Evolutionary conservation across 2,329 filamentous ascomycete species (phyloP).

Genomic region (Chaetoscypha palmicola): DNA sequence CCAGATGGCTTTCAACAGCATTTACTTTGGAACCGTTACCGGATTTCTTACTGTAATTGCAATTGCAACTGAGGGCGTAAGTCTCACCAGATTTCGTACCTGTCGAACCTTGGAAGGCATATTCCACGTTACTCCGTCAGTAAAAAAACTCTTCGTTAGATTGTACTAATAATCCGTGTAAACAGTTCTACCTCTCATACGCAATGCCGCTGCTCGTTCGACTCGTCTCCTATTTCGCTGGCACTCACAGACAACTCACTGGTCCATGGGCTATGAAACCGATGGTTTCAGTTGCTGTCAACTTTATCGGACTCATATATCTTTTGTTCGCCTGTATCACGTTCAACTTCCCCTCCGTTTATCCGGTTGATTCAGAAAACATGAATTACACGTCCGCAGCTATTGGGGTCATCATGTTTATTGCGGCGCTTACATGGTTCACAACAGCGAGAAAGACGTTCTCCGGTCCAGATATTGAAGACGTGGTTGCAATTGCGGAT

Average conservation of each 20-base stretch:
- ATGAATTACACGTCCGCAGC: constrained; percentile 55
- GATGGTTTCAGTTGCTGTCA: constrained; percentile 33
- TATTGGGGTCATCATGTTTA: constrained; percentile 45
- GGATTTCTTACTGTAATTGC: constrained; percentile 50
- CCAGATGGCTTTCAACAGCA: constrained; percentile 46
- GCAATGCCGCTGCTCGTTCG: constrained; percentile 47
- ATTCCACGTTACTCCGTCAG: too few species aligned
- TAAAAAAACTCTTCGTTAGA: too few species aligned
- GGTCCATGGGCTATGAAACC: constrained; percentile 37
- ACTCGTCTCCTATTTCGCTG: constrained; percentile 39
- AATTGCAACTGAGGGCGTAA: constrained; percentile 45
- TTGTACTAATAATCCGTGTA: too few species aligned
- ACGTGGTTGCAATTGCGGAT: constrained; percentile 11
- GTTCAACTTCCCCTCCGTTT: constrained; percentile 47
- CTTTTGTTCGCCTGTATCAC: constrained; percentile 47
- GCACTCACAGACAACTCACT: constrained; percentile 33
- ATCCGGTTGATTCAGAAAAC: constrained; percentile 44
- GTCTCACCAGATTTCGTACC: background rate
- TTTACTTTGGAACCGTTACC: constrained; percentile 48
- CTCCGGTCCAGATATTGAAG: constrained; percentile 37
- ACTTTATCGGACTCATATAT: constrained; percentile 44
- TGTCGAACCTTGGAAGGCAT: too few species aligned
- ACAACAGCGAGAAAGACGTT: constrained; percentile 44
- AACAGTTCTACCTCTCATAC: constrained; percentile 48
- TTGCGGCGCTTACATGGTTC: constrained; percentile 45